Conservation (phyloP, 1,139 yeast species). For the Casaregolazyma suthepensis region DNA sequence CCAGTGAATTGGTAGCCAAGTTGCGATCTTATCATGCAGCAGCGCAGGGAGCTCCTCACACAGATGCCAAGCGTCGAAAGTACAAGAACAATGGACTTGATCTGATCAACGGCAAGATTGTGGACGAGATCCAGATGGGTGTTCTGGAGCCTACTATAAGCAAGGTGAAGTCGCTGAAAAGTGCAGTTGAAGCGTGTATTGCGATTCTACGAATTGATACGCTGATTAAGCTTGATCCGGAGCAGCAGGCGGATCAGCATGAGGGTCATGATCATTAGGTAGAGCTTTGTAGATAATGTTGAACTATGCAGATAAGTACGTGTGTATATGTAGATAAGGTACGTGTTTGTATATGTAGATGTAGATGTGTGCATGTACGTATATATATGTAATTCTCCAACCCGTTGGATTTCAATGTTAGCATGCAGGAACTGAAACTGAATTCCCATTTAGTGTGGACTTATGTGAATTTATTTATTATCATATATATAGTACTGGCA, state of each 20-base stretch:
- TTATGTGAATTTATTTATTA: too few species aligned
- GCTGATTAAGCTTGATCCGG: constrained; percentile 96
- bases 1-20: constrained; percentile 90
- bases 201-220: constrained; percentile 97
- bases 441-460: too few species aligned
- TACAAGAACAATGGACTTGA: constrained; percentile 92
- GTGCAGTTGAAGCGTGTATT: constrained; percentile 96
- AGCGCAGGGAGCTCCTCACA: constrained; percentile 75
- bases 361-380: too few species aligned
- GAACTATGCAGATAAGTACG: not conserved
- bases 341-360: too few species aligned
- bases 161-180: constrained; percentile 85
- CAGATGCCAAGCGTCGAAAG: constrained; percentile 74
- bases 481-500: too few species aligned
- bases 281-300: not conserved
- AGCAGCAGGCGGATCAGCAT: constrained; percentile 68
- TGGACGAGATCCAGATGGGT: constrained; percentile 77
- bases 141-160: constrained; percentile 94
- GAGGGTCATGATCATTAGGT: constrained; percentile 20
- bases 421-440: too few species aligned
- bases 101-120: constrained; percentile 82
- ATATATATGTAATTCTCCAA: too few species aligned
- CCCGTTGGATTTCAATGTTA: too few species aligned
- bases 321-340: not conserved
- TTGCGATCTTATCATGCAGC: constrained; percentile 96